A percentile compares a stretch with the other conserved stretches of the same genome.
These are phyloP conservation scores for Cystobasidium ongulense DNA, from an alignment of 768 basidiomycete species.

Conservation along the genomic window DNA sequence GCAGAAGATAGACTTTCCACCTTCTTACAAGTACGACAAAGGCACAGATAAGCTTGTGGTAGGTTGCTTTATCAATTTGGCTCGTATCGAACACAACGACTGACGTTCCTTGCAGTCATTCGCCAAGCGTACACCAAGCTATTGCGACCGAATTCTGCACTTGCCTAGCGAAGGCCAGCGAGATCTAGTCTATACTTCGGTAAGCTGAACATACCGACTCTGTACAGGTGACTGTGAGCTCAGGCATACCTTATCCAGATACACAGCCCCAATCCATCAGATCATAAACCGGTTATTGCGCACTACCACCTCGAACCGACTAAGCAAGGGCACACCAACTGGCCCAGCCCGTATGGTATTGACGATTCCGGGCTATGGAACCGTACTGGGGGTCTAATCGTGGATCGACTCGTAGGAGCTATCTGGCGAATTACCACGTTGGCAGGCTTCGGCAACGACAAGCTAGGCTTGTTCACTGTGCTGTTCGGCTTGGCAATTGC, in stretches of 20 bases:
- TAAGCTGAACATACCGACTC: not conserved
- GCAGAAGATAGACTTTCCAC: constrained; percentile 80
- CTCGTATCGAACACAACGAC: not conserved
- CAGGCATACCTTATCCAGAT: not conserved
- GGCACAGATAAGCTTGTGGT: constrained; percentile 40
- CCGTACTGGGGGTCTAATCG: constrained; percentile 56
- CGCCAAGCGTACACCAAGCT: constrained; percentile 67
- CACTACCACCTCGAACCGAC: constrained; percentile 46
- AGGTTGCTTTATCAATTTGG: not conserved
- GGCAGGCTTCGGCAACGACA: constrained; percentile 64
- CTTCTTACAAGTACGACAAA: constrained; percentile 77
- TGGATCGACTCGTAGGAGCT: constrained; percentile 69
- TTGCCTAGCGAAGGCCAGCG: constrained; percentile 60
- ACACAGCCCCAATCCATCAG: constrained; percentile 52
- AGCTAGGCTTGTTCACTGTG: not conserved
- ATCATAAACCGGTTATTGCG: constrained; percentile 85
- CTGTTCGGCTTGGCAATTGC: not conserved
- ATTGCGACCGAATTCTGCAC: constrained; percentile 89
- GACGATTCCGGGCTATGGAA: constrained; percentile 50
- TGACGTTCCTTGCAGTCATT: constrained; percentile 45
- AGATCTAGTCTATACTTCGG: constrained; percentile 47
- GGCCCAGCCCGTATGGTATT: constrained; percentile 36
- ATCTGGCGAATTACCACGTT: constrained; percentile 68
- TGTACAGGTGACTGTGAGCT: constrained; percentile 45
- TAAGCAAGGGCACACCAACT: constrained; percentile 31